These are phyloP conservation scores for Sphenostylis stenocarpa DNA, from an alignment of 306 rosid species.

Conservation along the genomic window DNA sequence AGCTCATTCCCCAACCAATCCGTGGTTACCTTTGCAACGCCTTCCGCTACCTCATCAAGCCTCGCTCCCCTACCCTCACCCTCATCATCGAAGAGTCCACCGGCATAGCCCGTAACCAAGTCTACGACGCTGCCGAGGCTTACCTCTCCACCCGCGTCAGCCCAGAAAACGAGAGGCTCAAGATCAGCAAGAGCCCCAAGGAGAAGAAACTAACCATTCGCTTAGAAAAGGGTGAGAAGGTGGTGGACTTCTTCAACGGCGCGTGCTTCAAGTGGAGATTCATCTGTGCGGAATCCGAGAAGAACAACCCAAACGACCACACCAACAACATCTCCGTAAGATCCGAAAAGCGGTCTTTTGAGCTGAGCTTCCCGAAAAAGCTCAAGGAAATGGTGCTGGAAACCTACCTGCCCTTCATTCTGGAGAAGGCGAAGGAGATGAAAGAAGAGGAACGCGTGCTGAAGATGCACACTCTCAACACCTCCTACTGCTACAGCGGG, in stretches of 20 bases:
- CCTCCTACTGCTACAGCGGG: slow-evolving; percentile 23
- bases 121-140: slow-evolving; percentile 70
- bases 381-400: slow-evolving; percentile 41
- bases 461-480: slow-evolving; percentile 70
- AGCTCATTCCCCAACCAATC: slow-evolving; percentile 65
- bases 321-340: neutral
- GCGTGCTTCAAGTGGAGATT: slow-evolving; percentile 52
- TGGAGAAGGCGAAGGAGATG: slow-evolving; percentile 48
- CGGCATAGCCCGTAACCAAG: slow-evolving; percentile 62
- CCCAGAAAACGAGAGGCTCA: slow-evolving; percentile 55
- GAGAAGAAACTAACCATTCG: slow-evolving; percentile 60
- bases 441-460: slow-evolving; percentile 49
- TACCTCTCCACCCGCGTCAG: slow-evolving; percentile 61
- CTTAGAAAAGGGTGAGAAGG: slow-evolving; percentile 62
- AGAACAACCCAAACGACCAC: slow-evolving; percentile 34
- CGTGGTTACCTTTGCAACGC: slow-evolving; percentile 49
- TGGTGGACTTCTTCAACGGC: slow-evolving; percentile 48
- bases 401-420: slow-evolving; percentile 55
- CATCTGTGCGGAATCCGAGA: slow-evolving; percentile 41
- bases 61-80: slow-evolving; percentile 53
- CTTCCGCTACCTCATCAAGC: slow-evolving; percentile 50
- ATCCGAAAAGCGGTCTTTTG: slow-evolving; percentile 56
- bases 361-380: slow-evolving; percentile 62
- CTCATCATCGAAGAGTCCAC: slow-evolving; percentile 66
- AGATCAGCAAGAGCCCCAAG: slow-evolving; percentile 56